These are phyloP conservation scores for Caloboletus firmus DNA, from an alignment of 1,284 basidiomycete species.

Conservation along the genomic window DNA sequence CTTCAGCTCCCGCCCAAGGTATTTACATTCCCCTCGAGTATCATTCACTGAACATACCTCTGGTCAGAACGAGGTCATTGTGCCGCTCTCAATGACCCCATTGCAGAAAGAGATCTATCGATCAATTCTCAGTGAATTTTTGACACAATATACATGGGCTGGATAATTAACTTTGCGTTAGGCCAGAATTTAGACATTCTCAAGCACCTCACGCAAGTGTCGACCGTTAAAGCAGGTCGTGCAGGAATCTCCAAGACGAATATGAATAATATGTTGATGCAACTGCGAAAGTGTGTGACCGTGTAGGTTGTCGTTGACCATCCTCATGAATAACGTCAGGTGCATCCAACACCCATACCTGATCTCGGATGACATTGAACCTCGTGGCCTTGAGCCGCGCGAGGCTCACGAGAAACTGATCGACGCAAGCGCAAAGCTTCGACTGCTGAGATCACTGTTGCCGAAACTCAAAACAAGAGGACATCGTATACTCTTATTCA, in stretches of 20 bases:
- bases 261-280: constrained; percentile 84
- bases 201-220: constrained; percentile 52
- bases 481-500: constrained; percentile 95
- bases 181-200: constrained; percentile 70
- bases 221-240: constrained; percentile 35
- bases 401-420: constrained; percentile 81
- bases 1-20: constrained; percentile 91
- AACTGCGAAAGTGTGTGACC: constrained; percentile 70
- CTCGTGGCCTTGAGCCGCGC: constrained; percentile 54
- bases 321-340: constrained; percentile 40
- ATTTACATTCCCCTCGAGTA: constrained; percentile 8
- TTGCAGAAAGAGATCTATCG: constrained; percentile 91
- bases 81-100: constrained; percentile 87
- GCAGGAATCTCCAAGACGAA: constrained; percentile 45
- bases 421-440: constrained; percentile 85
- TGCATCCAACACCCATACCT: constrained; percentile 92
- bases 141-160: not conserved
- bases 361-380: constrained; percentile 80
- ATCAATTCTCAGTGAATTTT: constrained; percentile 65
- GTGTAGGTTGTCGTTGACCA: not conserved
- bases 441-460: constrained; percentile 78
- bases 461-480: constrained; percentile 87
- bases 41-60: constrained; percentile 10
- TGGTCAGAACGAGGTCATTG: constrained; percentile 80
- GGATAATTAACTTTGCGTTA: constrained; percentile 31